A percentile compares a stretch with the other conserved stretches of the same genome.
These are phyloP conservation scores for Ceratobasidium sp. DNA, from an alignment of 1,284 basidiomycete genomes.

Conservation along the genomic window DNA sequence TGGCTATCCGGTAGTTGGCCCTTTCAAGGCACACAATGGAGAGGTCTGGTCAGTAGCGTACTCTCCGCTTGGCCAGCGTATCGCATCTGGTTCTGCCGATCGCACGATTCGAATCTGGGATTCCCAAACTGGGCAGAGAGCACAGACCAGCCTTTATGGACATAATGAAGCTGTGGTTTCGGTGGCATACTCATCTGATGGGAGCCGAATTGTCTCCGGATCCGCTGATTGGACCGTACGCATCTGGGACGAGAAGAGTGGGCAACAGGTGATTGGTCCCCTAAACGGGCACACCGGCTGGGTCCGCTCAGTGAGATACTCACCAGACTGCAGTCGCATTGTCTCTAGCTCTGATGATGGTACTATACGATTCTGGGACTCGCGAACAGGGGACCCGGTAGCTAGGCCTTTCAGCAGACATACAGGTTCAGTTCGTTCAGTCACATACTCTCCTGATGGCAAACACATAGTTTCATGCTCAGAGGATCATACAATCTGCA, in stretches of 20 bases:
- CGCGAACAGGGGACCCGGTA: too few species aligned
- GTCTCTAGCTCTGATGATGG: too few species aligned
- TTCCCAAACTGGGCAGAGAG: background rate
- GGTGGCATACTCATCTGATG: conserved; percentile 3
- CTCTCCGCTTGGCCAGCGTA: background rate
- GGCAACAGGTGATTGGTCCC: too few species aligned
- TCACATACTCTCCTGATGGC: too few species aligned
- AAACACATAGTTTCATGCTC: too few species aligned
- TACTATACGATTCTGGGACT: too few species aligned
- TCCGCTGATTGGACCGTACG: background rate
- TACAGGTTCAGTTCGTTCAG: too few species aligned
- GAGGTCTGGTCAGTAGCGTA: conserved; percentile 12
- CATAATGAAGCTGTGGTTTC: background rate
- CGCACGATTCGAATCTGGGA: conserved; percentile 35
- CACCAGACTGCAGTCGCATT: too few species aligned
- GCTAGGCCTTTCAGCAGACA: too few species aligned
- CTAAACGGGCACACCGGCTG: too few species aligned
- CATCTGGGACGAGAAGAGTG: conserved; percentile 13
- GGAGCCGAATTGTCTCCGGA: background rate
- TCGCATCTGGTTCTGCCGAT: conserved; percentile 37
- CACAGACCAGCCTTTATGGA: background rate
- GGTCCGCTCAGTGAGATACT: too few species aligned
- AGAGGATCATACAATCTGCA: too few species aligned
- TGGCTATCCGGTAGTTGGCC: background rate
- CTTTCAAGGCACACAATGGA: background rate